Conservation (phyloP, 108 stramenopile genomes). For the Mediolabrus comicus region DNA sequence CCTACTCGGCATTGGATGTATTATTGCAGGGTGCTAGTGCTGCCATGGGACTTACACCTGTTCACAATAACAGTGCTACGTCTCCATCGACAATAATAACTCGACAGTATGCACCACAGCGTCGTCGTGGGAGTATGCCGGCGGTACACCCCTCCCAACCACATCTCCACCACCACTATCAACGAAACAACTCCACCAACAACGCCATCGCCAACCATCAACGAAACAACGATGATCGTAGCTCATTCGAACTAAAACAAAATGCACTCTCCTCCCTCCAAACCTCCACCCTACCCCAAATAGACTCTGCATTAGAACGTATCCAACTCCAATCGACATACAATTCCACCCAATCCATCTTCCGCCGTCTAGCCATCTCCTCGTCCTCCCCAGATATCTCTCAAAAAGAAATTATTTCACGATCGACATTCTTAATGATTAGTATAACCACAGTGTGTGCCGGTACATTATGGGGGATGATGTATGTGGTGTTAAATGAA, state of each 20-base stretch:
- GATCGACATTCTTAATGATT: constrained; percentile 24
- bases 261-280: constrained; percentile 9
- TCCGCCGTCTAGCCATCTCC: constrained; percentile 15
- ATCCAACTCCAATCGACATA: background rate
- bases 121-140: too few relatives aligned
- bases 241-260: constrained; percentile 30
- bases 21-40: background rate
- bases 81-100: background rate
- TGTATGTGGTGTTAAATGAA: constrained; percentile 30
- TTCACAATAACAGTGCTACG: background rate
- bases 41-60: background rate
- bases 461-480: constrained; percentile 16
- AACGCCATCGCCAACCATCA: background rate
- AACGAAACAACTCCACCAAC: background rate
- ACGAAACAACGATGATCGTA: background rate
- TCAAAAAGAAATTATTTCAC: constrained; percentile 36
- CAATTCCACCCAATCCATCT: background rate
- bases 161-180: background rate
- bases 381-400: constrained; percentile 19
- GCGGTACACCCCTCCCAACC: too few relatives aligned
- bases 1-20: too few relatives aligned
- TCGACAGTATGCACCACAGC: background rate
- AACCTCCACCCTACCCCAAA: constrained; percentile 6
- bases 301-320: background rate
- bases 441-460: constrained; percentile 16